phyloP scores from a whole-genome alignment of 257 asterid genomes.

The Petunia axillaris region DNA sequence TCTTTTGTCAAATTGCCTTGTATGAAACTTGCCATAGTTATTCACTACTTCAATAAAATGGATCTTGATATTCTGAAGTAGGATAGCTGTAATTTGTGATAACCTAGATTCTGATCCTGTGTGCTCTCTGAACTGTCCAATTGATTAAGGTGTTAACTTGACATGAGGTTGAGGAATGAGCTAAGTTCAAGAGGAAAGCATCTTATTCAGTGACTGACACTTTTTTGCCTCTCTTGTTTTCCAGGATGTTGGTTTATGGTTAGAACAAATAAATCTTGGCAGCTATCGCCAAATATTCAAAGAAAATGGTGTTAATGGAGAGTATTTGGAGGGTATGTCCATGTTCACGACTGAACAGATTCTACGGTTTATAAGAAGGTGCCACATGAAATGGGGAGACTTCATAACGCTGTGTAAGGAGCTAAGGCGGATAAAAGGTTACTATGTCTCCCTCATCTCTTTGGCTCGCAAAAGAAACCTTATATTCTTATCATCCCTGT shows the following conservation, averaged over 20 bases:
- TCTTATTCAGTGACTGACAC: not conserved
- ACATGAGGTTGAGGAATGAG: not conserved
- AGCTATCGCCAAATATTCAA: slow-evolving; percentile 84
- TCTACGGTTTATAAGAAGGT: slow-evolving; percentile 95
- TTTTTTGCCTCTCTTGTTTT: slow-evolving; percentile 28
- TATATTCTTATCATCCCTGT: not conserved
- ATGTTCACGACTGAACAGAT: slow-evolving; percentile 98
- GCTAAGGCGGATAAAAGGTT: slow-evolving; percentile 98
- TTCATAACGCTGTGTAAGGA: slow-evolving; percentile 98
- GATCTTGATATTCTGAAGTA: not conserved
- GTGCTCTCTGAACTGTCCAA: not conserved
- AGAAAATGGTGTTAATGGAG: slow-evolving; percentile 96
- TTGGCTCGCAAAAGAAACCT: not conserved
- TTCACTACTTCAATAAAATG: not conserved
- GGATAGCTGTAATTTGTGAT: not conserved
- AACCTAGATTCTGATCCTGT: not conserved
- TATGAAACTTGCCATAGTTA: not conserved
- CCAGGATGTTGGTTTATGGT: slow-evolving; percentile 98
- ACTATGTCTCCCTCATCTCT: slow-evolving; percentile 21
- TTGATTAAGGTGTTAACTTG: not conserved
- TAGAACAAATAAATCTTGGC: slow-evolving; percentile 96
- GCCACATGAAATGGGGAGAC: slow-evolving; percentile 99
- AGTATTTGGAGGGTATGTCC: slow-evolving; percentile 97
- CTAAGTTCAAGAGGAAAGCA: not conserved
- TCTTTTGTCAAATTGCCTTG: not conserved